Evolutionary conservation across 2,329 filamentous ascomycete species (phyloP), one percentile per base, ranked within the genome.

Genomic region (Fusarium sp.): DNA sequence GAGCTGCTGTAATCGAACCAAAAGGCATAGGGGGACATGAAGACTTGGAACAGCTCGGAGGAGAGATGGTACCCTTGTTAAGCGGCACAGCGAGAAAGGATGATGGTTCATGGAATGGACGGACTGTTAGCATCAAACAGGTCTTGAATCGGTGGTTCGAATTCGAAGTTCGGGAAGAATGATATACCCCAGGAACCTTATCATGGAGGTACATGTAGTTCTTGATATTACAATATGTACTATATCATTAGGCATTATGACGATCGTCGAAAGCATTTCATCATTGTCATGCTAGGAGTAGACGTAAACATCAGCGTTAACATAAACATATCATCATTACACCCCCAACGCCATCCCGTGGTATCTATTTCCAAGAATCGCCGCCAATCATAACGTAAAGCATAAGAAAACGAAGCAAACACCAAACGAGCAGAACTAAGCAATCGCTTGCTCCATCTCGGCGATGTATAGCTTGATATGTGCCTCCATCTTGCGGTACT

Each of bases 391-490:
- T 63, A 63, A 59, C 50, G 57, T 58, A 63, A 64, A 66, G 47
- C 48, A 67, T 43, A 25, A 62, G 20, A 49, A 60, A 72, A 46
- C 37, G 58, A 32, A 45, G 9, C 23, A 58, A 55, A 23, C 3
- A n/a, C 13, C 30, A 23, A 10, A 10, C 20, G 18, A 20, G 30
- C 7, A 13, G 20, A 46, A 62, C 37, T 68, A 75, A 37, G 69
- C 84, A 72, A 96, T 88, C 59, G 90, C 91, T 81, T 98, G 94
- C 82, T 98, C 96, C 94, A 99, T 98, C 85, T 99, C 96, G 7
- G 93, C 97, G 77, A 99, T 97, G 84, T 99, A 99, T 68, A 98
- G 85, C 81, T 94, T 95, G 80, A 99, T 97, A 78, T 99, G 96
- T 40, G 93, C 91, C 80, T 98, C 95, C 89, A 99, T 92, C 88